Evolutionary conservation across 139 green algal genomes (phyloP).

Genomic region (Tetraselmis chui): DNA sequence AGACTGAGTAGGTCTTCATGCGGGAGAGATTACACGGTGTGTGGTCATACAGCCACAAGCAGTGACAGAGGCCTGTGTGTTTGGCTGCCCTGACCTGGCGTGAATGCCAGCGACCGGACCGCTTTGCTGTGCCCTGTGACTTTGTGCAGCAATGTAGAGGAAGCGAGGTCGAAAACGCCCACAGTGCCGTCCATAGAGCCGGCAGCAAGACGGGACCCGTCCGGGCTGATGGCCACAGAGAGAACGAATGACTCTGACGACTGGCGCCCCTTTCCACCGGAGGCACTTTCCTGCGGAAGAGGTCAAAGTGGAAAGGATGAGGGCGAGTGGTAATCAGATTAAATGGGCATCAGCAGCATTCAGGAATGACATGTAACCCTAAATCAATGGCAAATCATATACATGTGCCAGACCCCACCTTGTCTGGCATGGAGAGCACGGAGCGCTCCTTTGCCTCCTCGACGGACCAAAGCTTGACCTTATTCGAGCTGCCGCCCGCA

Average conservation of each 20-base stretch:
- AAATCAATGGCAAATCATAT: not conserved
- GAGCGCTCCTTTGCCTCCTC: constrained; percentile 19
- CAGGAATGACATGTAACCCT: not conserved
- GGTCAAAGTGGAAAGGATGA: too few relatives aligned
- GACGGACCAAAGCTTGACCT: constrained; percentile 30
- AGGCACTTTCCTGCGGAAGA: not conserved
- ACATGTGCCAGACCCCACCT: not conserved
- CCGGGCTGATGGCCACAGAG: constrained; percentile 58
- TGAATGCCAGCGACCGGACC: constrained; percentile 72
- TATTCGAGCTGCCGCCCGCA: constrained; percentile 60
- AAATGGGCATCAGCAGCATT: too few relatives aligned
- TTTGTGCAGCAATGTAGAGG: constrained; percentile 47
- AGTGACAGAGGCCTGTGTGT: too few relatives aligned
- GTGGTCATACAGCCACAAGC: too few relatives aligned
- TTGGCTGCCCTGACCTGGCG: constrained; percentile 39
- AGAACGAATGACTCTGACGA: constrained; percentile 58
- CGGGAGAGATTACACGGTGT: too few relatives aligned
- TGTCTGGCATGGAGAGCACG: constrained; percentile 18
- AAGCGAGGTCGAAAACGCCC: constrained; percentile 60
- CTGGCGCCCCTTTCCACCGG: not conserved
- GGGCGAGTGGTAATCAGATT: too few relatives aligned
- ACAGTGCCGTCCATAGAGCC: constrained; percentile 72
- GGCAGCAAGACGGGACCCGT: constrained; percentile 59
- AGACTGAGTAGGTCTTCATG: too few relatives aligned
- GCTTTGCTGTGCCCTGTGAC: constrained; percentile 80